phyloP scores from a whole-genome alignment of 164 flowering plant genomes.

The Macadamia integrifolia region DNA sequence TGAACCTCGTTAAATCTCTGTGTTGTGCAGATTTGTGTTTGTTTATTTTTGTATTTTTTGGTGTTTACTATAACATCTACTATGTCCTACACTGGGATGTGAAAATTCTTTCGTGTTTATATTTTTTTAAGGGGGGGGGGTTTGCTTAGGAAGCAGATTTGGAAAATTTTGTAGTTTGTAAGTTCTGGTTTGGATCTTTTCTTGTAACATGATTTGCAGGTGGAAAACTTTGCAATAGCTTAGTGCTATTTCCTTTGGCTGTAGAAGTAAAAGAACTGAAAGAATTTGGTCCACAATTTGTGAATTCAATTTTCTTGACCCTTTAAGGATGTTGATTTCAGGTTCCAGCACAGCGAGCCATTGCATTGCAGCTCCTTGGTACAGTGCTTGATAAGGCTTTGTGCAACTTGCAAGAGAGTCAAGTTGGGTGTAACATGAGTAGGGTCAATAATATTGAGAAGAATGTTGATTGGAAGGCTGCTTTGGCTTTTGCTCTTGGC shows the following conservation, averaged over 20 bases:
- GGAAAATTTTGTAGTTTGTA: too few relatives aligned
- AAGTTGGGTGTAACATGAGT: slow-evolving; percentile 20
- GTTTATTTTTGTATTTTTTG: too few relatives aligned
- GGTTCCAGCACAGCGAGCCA: slow-evolving; percentile 87
- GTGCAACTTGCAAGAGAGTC: slow-evolving; percentile 26
- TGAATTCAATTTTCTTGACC: slow-evolving; percentile 2
- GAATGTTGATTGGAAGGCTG: slow-evolving; percentile 76
- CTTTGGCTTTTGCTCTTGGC: slow-evolving; percentile 96
- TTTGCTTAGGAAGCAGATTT: too few relatives aligned
- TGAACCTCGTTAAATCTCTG: too few relatives aligned
- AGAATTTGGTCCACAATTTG: neutral
- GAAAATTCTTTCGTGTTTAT: too few relatives aligned
- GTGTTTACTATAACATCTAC: too few relatives aligned
- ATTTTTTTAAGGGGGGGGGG: too few relatives aligned
- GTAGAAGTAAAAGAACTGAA: neutral
- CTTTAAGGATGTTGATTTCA: slow-evolving; percentile 26
- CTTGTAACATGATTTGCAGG: neutral
- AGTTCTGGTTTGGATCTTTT: neutral
- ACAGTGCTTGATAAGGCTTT: slow-evolving; percentile 67
- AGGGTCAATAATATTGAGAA: slow-evolving; percentile 14
- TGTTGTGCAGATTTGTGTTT: too few relatives aligned
- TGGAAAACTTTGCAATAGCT: neutral
- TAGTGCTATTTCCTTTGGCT: neutral
- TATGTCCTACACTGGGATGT: too few relatives aligned
- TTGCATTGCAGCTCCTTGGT: slow-evolving; percentile 77